A percentile compares a stretch with the other conserved stretches of the same genome.
These are phyloP conservation scores for Angomonas deanei DNA, from an alignment of 208 protist species.

Conservation along the genomic window DNA sequence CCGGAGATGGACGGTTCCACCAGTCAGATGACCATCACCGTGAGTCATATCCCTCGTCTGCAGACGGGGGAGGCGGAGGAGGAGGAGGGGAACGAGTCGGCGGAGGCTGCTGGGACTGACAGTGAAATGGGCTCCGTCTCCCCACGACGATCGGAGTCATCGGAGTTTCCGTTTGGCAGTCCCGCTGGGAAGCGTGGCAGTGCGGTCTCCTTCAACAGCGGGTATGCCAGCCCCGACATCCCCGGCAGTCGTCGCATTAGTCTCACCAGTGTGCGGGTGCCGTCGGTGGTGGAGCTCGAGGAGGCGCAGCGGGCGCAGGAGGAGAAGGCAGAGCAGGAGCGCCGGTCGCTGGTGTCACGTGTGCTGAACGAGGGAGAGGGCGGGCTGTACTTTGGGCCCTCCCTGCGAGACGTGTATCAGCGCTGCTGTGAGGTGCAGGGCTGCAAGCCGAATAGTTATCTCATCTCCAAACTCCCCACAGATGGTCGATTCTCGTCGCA, in stretches of 20 bases:
- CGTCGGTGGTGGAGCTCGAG: conserved; percentile 12
- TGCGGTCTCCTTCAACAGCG: background rate
- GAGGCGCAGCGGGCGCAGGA: conserved; percentile 21
- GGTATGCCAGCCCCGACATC: background rate
- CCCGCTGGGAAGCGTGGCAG: too few relatives aligned
- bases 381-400: conserved; percentile 50
- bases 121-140: background rate
- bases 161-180: background rate
- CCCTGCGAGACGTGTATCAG: conserved; percentile 75
- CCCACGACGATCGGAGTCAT: background rate
- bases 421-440: conserved; percentile 75
- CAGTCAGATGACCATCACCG: conserved; percentile 33
- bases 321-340: background rate
- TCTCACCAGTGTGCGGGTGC: background rate
- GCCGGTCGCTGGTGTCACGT: background rate
- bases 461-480: conserved; percentile 73
- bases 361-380: conserved; percentile 20
- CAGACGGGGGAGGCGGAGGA: conserved; percentile 16
- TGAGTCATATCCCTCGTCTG: conserved; percentile 40
- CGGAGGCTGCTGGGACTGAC: background rate
- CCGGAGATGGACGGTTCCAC: background rate
- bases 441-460: conserved; percentile 84
- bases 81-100: background rate
- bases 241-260: conserved; percentile 1
- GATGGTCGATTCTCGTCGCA: conserved; percentile 64